Percentiles rank a stretch among this genome's conserved stretches.
Conservation (phyloP, 495 filamentous ascomycete genomes). For the Neurospora sp. region DNA sequence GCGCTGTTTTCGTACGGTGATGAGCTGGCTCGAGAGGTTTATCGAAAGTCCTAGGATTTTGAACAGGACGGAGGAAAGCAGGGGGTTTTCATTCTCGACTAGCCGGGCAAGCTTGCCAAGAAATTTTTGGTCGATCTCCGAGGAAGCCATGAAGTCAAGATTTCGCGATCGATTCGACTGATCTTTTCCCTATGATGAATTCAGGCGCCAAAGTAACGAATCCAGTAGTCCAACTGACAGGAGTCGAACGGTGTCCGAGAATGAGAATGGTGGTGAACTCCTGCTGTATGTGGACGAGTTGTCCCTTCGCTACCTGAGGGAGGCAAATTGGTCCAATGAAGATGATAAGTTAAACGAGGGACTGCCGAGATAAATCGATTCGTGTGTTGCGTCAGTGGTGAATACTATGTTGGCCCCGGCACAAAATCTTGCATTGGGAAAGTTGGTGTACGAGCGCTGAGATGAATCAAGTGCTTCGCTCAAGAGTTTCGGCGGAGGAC, state of each 20-base stretch:
- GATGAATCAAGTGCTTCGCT: not conserved
- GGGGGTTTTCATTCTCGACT: slow-evolving; percentile 58
- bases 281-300: not conserved
- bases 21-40: slow-evolving; percentile 73
- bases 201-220: not conserved
- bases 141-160: slow-evolving; percentile 65
- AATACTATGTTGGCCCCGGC: not conserved
- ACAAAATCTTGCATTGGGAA: not conserved
- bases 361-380: slow-evolving; percentile 11
- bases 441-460: not conserved
- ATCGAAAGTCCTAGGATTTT: slow-evolving; percentile 86
- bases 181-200: not conserved
- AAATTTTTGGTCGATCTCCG: slow-evolving; percentile 95
- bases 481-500: not conserved
- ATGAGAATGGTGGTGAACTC: not conserved
- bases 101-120: slow-evolving; percentile 74
- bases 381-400: slow-evolving; percentile 13
- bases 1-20: slow-evolving; percentile 75
- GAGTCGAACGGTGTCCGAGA: not conserved
- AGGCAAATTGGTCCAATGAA: not conserved
- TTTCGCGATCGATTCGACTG: not conserved
- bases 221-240: not conserved
- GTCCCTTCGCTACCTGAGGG: not conserved
- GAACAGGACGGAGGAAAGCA: slow-evolving; percentile 72
- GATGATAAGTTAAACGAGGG: slow-evolving; percentile 19